Evolutionary conservation across 768 basidiomycete genomes (phyloP), one percentile per base, ranked within the genome.

Genomic region (Piloderma croceum): DNA sequence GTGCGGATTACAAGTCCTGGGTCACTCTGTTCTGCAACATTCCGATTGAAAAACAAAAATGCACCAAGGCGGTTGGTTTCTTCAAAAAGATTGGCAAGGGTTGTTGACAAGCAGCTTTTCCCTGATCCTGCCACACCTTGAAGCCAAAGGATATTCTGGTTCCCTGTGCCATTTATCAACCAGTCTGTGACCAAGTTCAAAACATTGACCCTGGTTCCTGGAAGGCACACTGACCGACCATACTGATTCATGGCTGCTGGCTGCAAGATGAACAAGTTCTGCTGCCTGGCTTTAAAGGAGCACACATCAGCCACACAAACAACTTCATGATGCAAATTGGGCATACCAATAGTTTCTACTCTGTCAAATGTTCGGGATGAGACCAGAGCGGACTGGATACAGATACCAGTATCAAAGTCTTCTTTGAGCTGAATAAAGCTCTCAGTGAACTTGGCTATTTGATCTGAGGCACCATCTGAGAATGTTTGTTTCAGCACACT

Each of bases 61-160:
- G 64, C 60, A 7, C 65, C 64, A 5, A 65, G 65, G 22, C 58
- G 59, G 10, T 55, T 56, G 4, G 57, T 44, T 1, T 61, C 49
- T n/a, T 54, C 47, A 20, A 60, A 60, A 18, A 65, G 34, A 38
- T 60, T 56, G 27, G 64, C 64, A 10, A 64, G 39, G 1, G 65
- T 66, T 0, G 58, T 67, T 5, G 64, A 39, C 17, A 65, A 47
- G 2, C 65, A 54, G 27, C 64, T 67, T 50, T 65, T 65, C 10
- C 64, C 65, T 13, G 31, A 9, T 18, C 59, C 59, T 0, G 59
- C 62, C 25, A 63, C 57, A 7, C 61, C 59, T 13, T 61, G 49
- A 24, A 61, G 34, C 59, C 61, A 61, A 24, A 60, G 60, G 10
- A 61, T 39, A 17, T 47, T 61, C 3, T 42, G 22, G 15, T 45